Evolutionary conservation across 2,329 filamentous ascomycete species (phyloP).

Genomic region (Aspergillus pseudotamarii): DNA sequence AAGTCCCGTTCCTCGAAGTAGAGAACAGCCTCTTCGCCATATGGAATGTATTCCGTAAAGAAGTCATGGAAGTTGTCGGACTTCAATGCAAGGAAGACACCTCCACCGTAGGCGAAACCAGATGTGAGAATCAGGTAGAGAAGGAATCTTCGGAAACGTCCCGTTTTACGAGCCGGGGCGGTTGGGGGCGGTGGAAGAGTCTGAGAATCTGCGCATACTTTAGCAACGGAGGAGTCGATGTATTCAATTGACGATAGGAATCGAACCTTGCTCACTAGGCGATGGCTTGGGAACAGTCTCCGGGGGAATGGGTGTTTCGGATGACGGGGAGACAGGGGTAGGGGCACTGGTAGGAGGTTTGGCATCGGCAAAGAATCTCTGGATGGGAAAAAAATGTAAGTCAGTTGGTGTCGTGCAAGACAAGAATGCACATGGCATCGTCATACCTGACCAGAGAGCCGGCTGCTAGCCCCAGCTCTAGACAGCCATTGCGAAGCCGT

Average conservation of each 20-base stretch:
- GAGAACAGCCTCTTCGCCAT: slow-evolving; percentile 88
- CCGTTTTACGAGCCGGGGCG: slow-evolving; percentile 63
- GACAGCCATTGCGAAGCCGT: slow-evolving; percentile 48
- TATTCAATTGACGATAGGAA: slow-evolving; percentile 15
- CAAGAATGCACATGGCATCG: slow-evolving; percentile 28
- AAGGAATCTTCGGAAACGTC: slow-evolving; percentile 76
- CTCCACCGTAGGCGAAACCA: slow-evolving; percentile 78
- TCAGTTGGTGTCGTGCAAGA: slow-evolving; percentile 31
- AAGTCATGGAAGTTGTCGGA: slow-evolving; percentile 99
- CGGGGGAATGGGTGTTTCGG: slow-evolving; percentile 52
- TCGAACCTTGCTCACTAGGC: slow-evolving; percentile 35
- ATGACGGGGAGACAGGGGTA: slow-evolving; percentile 48
- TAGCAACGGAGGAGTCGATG: slow-evolving; percentile 30
- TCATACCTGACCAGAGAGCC: slow-evolving; percentile 45
- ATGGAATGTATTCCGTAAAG: slow-evolving; percentile 96
- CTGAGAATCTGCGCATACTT: slow-evolving; percentile 40
- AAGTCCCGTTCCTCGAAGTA: slow-evolving; percentile 97
- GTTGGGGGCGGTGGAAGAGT: slow-evolving; percentile 43
- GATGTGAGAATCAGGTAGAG: slow-evolving; percentile 76
- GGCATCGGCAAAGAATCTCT: slow-evolving; percentile 56
- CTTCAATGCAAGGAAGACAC: slow-evolving; percentile 88
- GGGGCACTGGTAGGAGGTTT: slow-evolving; percentile 44
- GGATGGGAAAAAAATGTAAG: slow-evolving; percentile 7
- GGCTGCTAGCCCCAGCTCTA: slow-evolving; percentile 40
- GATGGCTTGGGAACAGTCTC: slow-evolving; percentile 52